Conservation (phyloP, 768 basidiomycete genomes). For the Tricholoma bakamatsutake region DNA sequence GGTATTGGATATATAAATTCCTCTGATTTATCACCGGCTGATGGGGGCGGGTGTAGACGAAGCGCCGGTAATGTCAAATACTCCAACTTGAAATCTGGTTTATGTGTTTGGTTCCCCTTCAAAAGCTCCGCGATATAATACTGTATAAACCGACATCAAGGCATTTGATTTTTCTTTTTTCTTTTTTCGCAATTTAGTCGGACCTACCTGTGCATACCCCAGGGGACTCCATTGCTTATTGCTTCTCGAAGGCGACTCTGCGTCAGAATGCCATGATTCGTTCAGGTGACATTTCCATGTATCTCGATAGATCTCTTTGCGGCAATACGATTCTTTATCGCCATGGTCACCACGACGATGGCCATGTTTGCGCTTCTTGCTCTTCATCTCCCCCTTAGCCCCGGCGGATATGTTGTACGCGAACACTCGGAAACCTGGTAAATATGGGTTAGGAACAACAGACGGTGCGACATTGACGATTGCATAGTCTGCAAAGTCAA, state of each 20-base stretch:
- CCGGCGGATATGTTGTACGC: slow-evolving; percentile 66
- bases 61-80: slow-evolving; percentile 60
- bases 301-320: slow-evolving; percentile 43
- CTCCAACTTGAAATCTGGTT: slow-evolving; percentile 69
- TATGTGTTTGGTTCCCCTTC: slow-evolving; percentile 36
- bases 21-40: slow-evolving; percentile 14
- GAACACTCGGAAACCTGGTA: slow-evolving; percentile 77
- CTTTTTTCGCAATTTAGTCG: slow-evolving; percentile 9
- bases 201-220: slow-evolving; percentile 78
- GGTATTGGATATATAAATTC: slow-evolving; percentile 49
- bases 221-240: slow-evolving; percentile 71
- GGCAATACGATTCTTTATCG: slow-evolving; percentile 41
- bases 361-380: slow-evolving; percentile 42
- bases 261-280: slow-evolving; percentile 55
- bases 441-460: slow-evolving; percentile 82
- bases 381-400: slow-evolving; percentile 14
- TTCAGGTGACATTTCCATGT: slow-evolving; percentile 62
- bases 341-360: slow-evolving; percentile 42
- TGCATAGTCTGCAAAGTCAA: slow-evolving; percentile 60
- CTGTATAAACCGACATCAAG: slow-evolving; percentile 29
- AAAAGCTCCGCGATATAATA: slow-evolving; percentile 61
- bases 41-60: slow-evolving; percentile 32
- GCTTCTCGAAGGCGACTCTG: slow-evolving; percentile 60
- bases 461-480: slow-evolving; percentile 78
- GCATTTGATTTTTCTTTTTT: slow-evolving; percentile 3